Evolutionary conservation across 2,329 filamentous ascomycete species (phyloP).

Genomic region (Magnaporthiopsis incrustans): DNA sequence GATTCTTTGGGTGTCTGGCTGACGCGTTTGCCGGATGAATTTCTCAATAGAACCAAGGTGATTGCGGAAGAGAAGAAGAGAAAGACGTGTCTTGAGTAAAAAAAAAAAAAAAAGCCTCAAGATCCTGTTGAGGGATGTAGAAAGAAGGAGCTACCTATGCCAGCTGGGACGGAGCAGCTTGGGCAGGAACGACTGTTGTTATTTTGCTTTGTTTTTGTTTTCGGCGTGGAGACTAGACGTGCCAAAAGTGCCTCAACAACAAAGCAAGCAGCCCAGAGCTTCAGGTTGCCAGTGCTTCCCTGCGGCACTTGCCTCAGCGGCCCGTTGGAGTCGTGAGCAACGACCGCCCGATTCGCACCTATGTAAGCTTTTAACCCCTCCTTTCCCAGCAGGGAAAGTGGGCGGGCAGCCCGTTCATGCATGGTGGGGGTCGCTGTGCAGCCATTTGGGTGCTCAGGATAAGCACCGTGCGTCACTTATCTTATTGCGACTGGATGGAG

Average conservation of each 20-base stretch:
- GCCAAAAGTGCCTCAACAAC: constrained; percentile 10
- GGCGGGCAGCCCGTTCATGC: neutral
- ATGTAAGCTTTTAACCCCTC: neutral
- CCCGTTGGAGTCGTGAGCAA: neutral
- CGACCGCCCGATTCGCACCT: neutral
- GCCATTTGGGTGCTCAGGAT: neutral
- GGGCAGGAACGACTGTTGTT: neutral
- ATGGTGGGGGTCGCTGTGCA: neutral
- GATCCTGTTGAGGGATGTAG: neutral
- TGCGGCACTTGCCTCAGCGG: neutral
- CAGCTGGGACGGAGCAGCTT: neutral
- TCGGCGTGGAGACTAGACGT: neutral
- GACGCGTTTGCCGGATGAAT: neutral
- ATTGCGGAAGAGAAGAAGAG: neutral
- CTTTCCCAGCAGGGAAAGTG: neutral
- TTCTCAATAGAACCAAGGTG: neutral
- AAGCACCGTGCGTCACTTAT: neutral
- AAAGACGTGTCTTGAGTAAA: neutral
- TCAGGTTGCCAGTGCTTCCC: neutral
- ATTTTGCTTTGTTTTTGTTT: neutral
- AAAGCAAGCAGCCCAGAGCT: neutral
- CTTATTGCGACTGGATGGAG: neutral
- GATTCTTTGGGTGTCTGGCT: no score
- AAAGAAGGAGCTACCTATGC: neutral
- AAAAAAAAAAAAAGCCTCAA: no score